These are phyloP conservation scores for Xylariaceae sp. DNA, from an alignment of 2,329 filamentous ascomycete species.

Conservation along the genomic window DNA sequence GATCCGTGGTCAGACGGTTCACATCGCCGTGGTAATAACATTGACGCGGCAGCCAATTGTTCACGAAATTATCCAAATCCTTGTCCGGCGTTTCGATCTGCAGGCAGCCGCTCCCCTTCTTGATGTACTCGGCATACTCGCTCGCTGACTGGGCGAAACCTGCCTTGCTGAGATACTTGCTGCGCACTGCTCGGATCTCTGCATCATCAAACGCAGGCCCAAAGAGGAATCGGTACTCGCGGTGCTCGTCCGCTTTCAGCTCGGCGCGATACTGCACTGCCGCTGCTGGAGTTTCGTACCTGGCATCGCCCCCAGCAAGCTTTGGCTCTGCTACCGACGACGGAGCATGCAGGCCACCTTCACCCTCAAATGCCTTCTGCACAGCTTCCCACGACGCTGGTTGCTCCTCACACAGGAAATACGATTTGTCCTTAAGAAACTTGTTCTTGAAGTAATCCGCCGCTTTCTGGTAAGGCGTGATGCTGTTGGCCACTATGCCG, in stretches of 20 bases:
- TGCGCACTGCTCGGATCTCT: slow-evolving; percentile 49
- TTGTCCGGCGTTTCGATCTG: slow-evolving; percentile 57
- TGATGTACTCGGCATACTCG: slow-evolving; percentile 55
- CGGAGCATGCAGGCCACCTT: slow-evolving; percentile 57
- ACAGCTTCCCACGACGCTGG: slow-evolving; percentile 57
- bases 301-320: slow-evolving; percentile 51
- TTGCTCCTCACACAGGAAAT: slow-evolving; percentile 55
- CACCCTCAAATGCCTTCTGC: slow-evolving; percentile 57
- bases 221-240: slow-evolving; percentile 57
- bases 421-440: slow-evolving; percentile 59
- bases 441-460: slow-evolving; percentile 62
- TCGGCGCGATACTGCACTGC: slow-evolving; percentile 54
- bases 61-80: slow-evolving; percentile 59
- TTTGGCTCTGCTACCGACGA: slow-evolving; percentile 44
- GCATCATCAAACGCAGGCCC: slow-evolving; percentile 56
- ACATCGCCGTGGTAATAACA: slow-evolving; percentile 62
- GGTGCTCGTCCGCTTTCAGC: slow-evolving; percentile 43
- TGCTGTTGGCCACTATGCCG: slow-evolving; percentile 54
- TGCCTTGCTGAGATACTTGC: slow-evolving; percentile 52
- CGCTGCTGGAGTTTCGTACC: slow-evolving; percentile 58
- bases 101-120: slow-evolving; percentile 53
- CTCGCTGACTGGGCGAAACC: slow-evolving; percentile 49
- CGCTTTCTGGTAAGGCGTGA: slow-evolving; percentile 61
- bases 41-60: slow-evolving; percentile 61
- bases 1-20: slow-evolving; percentile 60